phyloP scores from a whole-genome alignment of 768 basidiomycete genomes.

The Psilocybe subaeruginosa region DNA sequence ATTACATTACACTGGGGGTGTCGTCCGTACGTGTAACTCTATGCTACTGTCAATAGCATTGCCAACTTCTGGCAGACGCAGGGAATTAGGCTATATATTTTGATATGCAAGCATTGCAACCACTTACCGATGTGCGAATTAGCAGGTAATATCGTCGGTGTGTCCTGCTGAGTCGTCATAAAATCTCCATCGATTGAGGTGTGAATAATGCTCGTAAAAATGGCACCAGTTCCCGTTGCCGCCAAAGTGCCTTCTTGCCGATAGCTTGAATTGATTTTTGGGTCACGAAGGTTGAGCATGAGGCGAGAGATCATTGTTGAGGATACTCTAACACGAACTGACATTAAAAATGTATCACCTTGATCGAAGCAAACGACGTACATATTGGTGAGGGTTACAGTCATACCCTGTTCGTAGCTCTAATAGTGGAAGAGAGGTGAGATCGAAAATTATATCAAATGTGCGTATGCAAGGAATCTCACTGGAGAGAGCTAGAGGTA shows the following conservation, averaged over 20 bases:
- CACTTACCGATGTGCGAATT: background rate
- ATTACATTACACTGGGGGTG: background rate
- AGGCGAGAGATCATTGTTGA: constrained; percentile 23
- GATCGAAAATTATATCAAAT: too few species aligned
- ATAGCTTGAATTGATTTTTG: constrained; percentile 18
- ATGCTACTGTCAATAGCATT: background rate
- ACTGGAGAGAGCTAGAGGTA: constrained; percentile 6
- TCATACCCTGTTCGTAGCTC: constrained; percentile 24
- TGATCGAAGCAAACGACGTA: constrained; percentile 7
- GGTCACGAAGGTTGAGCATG: constrained; percentile 26
- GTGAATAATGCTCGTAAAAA: background rate
- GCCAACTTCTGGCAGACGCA: background rate
- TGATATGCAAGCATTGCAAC: background rate
- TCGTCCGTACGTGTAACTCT: background rate
- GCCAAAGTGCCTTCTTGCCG: background rate
- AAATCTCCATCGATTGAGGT: background rate
- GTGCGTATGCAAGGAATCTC: background rate
- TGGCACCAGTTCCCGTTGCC: background rate
- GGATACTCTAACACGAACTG: constrained; percentile 14
- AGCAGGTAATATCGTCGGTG: background rate
- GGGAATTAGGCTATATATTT: background rate
- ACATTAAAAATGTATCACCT: background rate
- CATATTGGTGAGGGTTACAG: constrained; percentile 32
- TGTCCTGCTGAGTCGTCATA: background rate
- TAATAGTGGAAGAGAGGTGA: constrained; percentile 5